A percentile compares a stretch with the other conserved stretches of the same genome.
Conservation (phyloP, 2,329 filamentous ascomycete species). For the Decorospora gaudefroyi region DNA sequence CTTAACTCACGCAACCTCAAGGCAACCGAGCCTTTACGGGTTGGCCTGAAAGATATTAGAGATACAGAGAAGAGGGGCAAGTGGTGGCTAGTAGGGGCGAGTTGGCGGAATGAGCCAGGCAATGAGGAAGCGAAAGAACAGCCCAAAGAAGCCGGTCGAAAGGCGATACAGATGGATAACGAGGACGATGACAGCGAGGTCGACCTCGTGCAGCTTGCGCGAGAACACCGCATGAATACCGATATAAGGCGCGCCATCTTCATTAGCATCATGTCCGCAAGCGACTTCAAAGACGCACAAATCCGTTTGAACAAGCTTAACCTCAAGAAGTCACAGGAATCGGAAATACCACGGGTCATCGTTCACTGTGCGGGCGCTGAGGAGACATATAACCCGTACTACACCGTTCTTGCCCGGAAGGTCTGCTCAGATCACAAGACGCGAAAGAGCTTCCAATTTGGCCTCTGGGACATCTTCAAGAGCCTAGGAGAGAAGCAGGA, state of each 20-base stretch:
- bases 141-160: conserved; percentile 33
- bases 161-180: conserved; percentile 14
- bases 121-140: conserved; percentile 44
- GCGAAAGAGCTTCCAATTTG: conserved; percentile 83
- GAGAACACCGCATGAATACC: conserved; percentile 83
- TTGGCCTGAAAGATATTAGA: conserved; percentile 80
- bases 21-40: conserved; percentile 77
- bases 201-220: conserved; percentile 74
- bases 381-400: conserved; percentile 87
- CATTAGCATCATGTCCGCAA: conserved; percentile 82
- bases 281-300: conserved; percentile 82
- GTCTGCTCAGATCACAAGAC: conserved; percentile 76
- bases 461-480: conserved; percentile 83
- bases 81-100: conserved; percentile 99
- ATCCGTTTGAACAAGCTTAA: conserved; percentile 77
- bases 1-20: conserved; percentile 72
- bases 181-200: conserved; percentile 50
- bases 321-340: conserved; percentile 82
- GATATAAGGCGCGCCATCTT: conserved; percentile 90
- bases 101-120: conserved; percentile 64
- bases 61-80: conserved; percentile 86
- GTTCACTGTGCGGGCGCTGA: conserved; percentile 86
- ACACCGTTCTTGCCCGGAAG: conserved; percentile 79
- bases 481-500: conserved; percentile 79
- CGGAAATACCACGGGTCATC: conserved; percentile 84